These are phyloP conservation scores for Beauveria brongniartii DNA, from an alignment of 2,329 filamentous ascomycete genomes.

Conservation along the genomic window DNA sequence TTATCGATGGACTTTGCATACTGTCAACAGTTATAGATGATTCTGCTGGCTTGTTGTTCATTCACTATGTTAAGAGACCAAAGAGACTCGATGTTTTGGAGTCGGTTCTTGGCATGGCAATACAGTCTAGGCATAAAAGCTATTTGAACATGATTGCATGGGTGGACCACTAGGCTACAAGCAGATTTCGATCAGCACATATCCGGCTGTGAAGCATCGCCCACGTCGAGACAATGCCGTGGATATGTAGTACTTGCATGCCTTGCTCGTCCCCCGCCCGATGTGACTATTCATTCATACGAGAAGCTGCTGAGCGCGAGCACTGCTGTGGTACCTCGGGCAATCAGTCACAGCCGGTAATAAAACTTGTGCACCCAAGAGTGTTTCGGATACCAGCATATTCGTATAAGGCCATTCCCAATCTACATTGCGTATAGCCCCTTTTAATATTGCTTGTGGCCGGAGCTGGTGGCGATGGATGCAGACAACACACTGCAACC, in stretches of 20 bases:
- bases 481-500: background rate
- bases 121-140: background rate
- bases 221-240: background rate
- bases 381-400: background rate
- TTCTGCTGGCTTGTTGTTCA: too few species aligned
- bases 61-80: too few species aligned
- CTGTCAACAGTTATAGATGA: too few species aligned
- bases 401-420: background rate
- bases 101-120: background rate
- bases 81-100: too few species aligned
- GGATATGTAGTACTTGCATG: background rate
- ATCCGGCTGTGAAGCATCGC: background rate
- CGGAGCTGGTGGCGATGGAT: background rate
- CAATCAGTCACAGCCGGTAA: background rate
- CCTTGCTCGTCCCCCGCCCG: background rate
- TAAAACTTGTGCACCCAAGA: background rate
- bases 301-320: background rate
- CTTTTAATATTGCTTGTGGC: background rate
- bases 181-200: background rate
- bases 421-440: background rate
- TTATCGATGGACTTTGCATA: background rate
- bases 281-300: background rate
- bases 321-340: background rate
- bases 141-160: background rate
- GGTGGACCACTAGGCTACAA: background rate